A percentile compares a stretch with the other conserved stretches of the same genome.
phyloP scores from a whole-genome alignment of 1,284 basidiomycete genomes.

The Ganoderma lucidum region DNA sequence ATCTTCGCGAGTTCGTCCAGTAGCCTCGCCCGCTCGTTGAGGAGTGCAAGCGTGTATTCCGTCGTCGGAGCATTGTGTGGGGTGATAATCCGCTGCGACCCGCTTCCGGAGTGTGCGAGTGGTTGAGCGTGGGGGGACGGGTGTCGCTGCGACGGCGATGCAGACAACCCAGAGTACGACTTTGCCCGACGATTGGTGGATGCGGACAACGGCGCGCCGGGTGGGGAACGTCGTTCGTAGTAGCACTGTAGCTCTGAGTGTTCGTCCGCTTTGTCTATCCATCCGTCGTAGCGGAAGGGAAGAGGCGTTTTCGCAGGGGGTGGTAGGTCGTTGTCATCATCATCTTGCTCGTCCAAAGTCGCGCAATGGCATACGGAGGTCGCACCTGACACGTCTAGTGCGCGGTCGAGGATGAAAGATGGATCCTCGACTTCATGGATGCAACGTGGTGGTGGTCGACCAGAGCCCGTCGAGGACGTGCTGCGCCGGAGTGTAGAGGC shows the following conservation, averaged over 20 bases:
- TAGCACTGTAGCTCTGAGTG: constrained; percentile 57
- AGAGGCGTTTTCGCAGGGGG: constrained; percentile 21
- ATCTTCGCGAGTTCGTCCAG: constrained; percentile 54
- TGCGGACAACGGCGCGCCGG: constrained; percentile 10
- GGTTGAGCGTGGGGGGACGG: neutral
- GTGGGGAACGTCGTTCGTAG: constrained; percentile 40
- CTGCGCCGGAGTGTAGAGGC: constrained; percentile 4
- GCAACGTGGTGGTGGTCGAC: constrained; percentile 42
- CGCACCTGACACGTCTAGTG: constrained; percentile 14
- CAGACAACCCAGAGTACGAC: constrained; percentile 22
- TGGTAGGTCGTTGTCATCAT: constrained; percentile 19
- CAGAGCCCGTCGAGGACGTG: constrained; percentile 17
- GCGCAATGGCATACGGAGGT: constrained; percentile 26
- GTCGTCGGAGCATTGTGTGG: constrained; percentile 48
- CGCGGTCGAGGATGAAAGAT: constrained; percentile 40
- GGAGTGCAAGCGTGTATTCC: constrained; percentile 54
- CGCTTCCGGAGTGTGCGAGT: constrained; percentile 1
- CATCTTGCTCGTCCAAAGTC: constrained; percentile 16
- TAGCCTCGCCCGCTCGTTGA: constrained; percentile 58
- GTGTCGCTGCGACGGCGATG: constrained; percentile 14
- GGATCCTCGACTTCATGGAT: constrained; percentile 61
- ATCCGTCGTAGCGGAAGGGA: constrained; percentile 58
- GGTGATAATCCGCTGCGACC: constrained; percentile 38
- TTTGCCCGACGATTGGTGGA: constrained; percentile 18
- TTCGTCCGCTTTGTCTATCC: constrained; percentile 60